Evolutionary conservation across 2,329 filamentous ascomycete species (phyloP), one percentile per base, ranked within the genome.

Genomic region (Cryphonectria carpinicola): DNA sequence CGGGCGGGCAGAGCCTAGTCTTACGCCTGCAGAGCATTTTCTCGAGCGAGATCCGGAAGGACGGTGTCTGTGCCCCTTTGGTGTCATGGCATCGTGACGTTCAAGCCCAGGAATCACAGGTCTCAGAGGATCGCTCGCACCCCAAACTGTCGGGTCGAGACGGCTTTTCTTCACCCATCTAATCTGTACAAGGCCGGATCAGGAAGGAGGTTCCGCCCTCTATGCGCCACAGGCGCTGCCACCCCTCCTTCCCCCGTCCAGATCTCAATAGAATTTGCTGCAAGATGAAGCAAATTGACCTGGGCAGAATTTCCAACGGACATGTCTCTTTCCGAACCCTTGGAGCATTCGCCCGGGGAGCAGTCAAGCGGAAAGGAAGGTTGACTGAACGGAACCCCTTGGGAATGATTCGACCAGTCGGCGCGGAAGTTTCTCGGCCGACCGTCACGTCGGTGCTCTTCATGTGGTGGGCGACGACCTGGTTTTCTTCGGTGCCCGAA

Each of bases 401-500:
- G 17, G 46, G 7, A 49, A n/a, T 49, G 22, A 49, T 8, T 39
- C 35, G 35, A 11, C 35, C 19, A 25, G 35, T 37, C 35, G 58
- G 32, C 32, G 35, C 58, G 35, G 58, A 61, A n/a, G 19, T 39
- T 39, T 22, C 35, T 39, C 58, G 58, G 58, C 58, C 58, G 35
- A 61, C 35, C 58, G 7, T 17, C 28, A 8, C 13, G 25, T 3
- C 11, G 13, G 28, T 58, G 14, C 14, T 14, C 52, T 56, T 28
- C 54, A 58, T 61, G 58, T 61, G 58, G 35, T 8, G 8, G 58
- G 58, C 58, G 7, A 25, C 58, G 17, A 61, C 58, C 28, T 10
- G 58, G 35, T 61, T 25, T 25, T 61, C 32, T 35, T 61, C 58
- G 58, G 58, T 61, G 58, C 58, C 58, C 58, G 58, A 61, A 61